Conservation (phyloP, 768 basidiomycete species). For the Russula sp. region DNA sequence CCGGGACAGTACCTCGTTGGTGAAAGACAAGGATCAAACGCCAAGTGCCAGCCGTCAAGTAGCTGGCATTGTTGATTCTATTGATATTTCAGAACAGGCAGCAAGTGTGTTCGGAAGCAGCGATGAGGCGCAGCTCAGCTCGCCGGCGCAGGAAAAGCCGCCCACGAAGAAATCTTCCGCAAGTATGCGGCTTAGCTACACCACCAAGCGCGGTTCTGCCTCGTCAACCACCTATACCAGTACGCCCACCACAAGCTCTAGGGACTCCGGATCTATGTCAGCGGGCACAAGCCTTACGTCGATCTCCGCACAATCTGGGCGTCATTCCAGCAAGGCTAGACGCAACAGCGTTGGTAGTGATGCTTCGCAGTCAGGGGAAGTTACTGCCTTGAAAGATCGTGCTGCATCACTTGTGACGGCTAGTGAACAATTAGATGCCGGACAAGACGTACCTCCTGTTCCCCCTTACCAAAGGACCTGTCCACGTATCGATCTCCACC, state of each 20-base stretch:
- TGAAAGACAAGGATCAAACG: slow-evolving; percentile 44
- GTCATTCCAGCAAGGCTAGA: slow-evolving; percentile 63
- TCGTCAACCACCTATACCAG: slow-evolving; percentile 85
- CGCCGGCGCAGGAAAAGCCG: slow-evolving; percentile 56
- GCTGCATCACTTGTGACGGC: slow-evolving; percentile 57
- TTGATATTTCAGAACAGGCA: slow-evolving; percentile 45
- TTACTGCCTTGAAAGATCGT: slow-evolving; percentile 61
- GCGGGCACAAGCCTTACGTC: slow-evolving; percentile 76
- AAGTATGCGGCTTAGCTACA: slow-evolving; percentile 67
- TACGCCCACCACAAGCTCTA: slow-evolving; percentile 71
- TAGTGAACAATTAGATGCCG: slow-evolving; percentile 58
- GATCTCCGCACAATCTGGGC: slow-evolving; percentile 64
- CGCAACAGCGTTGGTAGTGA: slow-evolving; percentile 89
- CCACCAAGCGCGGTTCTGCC: slow-evolving; percentile 83
- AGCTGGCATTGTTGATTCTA: slow-evolving; percentile 39
- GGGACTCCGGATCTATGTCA: slow-evolving; percentile 84
- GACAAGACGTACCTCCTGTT: slow-evolving; percentile 77
- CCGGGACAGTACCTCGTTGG: slow-evolving; percentile 44
- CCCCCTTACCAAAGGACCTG: slow-evolving; percentile 87
- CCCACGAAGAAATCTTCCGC: slow-evolving; percentile 60
- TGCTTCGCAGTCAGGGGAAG: slow-evolving; percentile 67
- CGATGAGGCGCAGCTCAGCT: slow-evolving; percentile 46
- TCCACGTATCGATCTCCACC: slow-evolving; percentile 73
- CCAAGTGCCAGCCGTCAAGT: slow-evolving; percentile 41
- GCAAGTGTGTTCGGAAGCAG: slow-evolving; percentile 49